Percentiles rank a stretch among this genome's conserved stretches.
phyloP scores from a whole-genome alignment of 768 basidiomycete species.

The Daedaleopsis nitida region DNA sequence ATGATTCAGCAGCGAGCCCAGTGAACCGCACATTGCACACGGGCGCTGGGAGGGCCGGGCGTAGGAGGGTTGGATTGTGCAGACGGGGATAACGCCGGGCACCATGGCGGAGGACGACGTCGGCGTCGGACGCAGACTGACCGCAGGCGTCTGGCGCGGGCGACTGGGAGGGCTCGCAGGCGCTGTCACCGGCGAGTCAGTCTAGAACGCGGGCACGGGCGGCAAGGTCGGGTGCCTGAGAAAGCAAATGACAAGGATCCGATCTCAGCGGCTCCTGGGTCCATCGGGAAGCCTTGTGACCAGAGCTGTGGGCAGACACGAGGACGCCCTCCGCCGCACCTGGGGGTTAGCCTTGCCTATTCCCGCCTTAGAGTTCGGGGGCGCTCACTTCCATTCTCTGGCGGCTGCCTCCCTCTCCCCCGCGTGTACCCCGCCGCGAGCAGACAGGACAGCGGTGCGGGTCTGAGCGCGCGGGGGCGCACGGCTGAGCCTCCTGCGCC shows the following conservation, averaged over 20 bases:
- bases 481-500: too few relatives aligned
- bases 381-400: constrained; percentile 20
- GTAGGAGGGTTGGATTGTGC: not conserved
- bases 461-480: not conserved
- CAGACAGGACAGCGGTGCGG: not conserved
- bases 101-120: not conserved
- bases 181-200: not conserved
- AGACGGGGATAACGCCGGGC: not conserved
- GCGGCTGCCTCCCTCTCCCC: constrained; percentile 2
- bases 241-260: constrained; percentile 21
- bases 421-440: constrained; percentile 5
- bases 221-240: constrained; percentile 23
- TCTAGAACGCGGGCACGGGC: constrained; percentile 17
- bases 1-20: too few relatives aligned
- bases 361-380: constrained; percentile 15
- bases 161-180: not conserved
- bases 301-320: constrained; percentile 14
- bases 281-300: constrained; percentile 25
- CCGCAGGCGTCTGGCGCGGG: not conserved
- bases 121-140: not conserved
- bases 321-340: constrained; percentile 10
- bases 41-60: not conserved
- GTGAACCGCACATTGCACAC: too few relatives aligned
- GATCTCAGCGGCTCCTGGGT: constrained; percentile 27
- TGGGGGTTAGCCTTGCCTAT: constrained; percentile 1